Evolutionary conservation across 371 early-diverging fungal genomes (phyloP), one percentile per base, ranked within the genome.

Genomic region (Vairimorpha apis): DNA sequence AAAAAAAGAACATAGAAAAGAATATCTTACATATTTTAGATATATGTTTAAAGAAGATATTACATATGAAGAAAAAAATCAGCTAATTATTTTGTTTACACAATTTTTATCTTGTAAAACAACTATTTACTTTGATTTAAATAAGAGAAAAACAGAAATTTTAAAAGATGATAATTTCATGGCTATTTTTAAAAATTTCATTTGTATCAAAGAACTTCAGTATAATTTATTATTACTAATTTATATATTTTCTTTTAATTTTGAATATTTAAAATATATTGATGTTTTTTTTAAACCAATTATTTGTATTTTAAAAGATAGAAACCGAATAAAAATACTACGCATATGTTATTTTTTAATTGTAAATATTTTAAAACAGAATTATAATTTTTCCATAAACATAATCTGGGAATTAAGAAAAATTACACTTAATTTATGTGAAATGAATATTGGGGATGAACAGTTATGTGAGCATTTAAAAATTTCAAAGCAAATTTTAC

Each of bases 161-260:
- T 59, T 59, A 29, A 44, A 56, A 0, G 70, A 75, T 53, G 58
- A 51, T 45, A 73, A 38, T 27, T 49, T 77, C n/a, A 65, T 77
- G 27, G 41, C 41, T 5, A 66, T 64, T 21, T 35, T 81, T 7
- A 27, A 70, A 0, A 56, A 58, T 5, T 76, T 69, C 30, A 71
- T 75, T 35, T 55, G 32, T 27, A 60, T 76, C 23, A 60, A 65
- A 60, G 71, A 72, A 74, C 38, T 75, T 18, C 78, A 81, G 65
- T 81, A 81, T 49, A 72, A 78, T 33, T 69, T 68, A 2, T 63
- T 81, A 10, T 35, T 74, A 23, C 56, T 81, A 21, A 37, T 77
- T 7, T 78, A 75, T 71, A 70, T 81, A 45, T 70, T 76, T 0
- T 72, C 81, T 21, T 81, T 78, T 45, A 71, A 65, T 23, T 23